Percentiles rank a stretch among this genome's conserved stretches.
phyloP scores from a whole-genome alignment of 106 monocot species.

The Dendrobium nobile region DNA sequence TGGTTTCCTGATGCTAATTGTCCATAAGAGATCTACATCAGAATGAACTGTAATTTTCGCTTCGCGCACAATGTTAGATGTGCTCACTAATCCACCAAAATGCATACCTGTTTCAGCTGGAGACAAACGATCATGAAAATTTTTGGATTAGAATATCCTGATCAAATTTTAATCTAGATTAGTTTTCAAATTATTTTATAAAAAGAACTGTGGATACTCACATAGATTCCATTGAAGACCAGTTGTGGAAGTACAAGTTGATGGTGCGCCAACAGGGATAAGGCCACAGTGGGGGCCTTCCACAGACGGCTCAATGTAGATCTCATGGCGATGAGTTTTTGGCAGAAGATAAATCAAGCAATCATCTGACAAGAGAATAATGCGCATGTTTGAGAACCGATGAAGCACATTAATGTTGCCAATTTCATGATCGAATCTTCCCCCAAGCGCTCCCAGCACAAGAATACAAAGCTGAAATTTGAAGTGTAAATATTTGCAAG shows the following conservation, averaged over 20 bases:
- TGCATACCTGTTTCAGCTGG: slow-evolving; percentile 45
- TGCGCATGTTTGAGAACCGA: slow-evolving; percentile 50
- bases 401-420: slow-evolving; percentile 89
- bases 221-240: slow-evolving; percentile 89
- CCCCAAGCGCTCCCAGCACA: slow-evolving; percentile 84
- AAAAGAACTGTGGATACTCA: slow-evolving; percentile 17
- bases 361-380: slow-evolving; percentile 85
- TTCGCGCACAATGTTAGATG: slow-evolving; percentile 46
- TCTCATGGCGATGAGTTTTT: slow-evolving; percentile 60
- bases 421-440: slow-evolving; percentile 95
- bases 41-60: slow-evolving; percentile 46
- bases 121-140: too few species aligned
- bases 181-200: too few species aligned
- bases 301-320: slow-evolving; percentile 47
- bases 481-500: neutral
- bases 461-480: slow-evolving; percentile 71
- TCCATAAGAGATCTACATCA: slow-evolving; percentile 66
- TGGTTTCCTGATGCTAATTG: slow-evolving; percentile 42
- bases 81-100: slow-evolving; percentile 60
- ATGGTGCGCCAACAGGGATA: slow-evolving; percentile 67
- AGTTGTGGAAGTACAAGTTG: slow-evolving; percentile 69
- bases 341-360: slow-evolving; percentile 82
- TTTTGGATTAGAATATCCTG: too few species aligned
- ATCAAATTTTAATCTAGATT: too few species aligned
- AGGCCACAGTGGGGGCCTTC: slow-evolving; percentile 94